These are phyloP conservation scores for Hymenoscyphus linearis DNA, from an alignment of 2,329 filamentous ascomycete genomes.

Conservation along the genomic window DNA sequence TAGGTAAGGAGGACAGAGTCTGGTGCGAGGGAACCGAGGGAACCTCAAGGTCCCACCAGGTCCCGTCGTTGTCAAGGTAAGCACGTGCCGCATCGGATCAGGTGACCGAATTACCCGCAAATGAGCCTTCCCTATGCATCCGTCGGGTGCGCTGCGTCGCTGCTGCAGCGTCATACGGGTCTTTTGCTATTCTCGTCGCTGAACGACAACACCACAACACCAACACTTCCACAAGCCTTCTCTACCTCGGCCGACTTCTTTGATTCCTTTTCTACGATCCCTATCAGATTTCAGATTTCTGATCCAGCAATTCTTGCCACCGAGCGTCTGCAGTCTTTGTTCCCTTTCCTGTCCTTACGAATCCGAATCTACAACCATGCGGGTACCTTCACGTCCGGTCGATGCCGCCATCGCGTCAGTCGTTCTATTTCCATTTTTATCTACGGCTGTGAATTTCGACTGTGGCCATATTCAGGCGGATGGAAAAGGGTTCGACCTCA, in stretches of 20 bases:
- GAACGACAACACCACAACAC: background rate
- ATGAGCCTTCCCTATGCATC: background rate
- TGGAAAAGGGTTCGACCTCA: constrained; percentile 58
- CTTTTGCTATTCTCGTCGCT: background rate
- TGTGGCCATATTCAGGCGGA: constrained; percentile 59
- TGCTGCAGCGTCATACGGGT: background rate
- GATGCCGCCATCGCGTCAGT: constrained; percentile 26
- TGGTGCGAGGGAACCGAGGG: too few species aligned
- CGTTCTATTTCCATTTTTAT: constrained; percentile 27
- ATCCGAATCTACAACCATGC: constrained; percentile 20
- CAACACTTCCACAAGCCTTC: background rate
- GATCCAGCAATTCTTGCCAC: background rate
- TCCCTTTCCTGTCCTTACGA: constrained; percentile 4
- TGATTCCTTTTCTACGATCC: background rate
- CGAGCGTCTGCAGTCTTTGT: background rate
- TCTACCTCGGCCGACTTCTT: background rate
- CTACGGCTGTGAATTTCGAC: constrained; percentile 42
- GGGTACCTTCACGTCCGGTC: constrained; percentile 19
- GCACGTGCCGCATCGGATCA: background rate
- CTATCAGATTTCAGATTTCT: background rate
- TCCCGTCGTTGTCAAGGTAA: background rate
- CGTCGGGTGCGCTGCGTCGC: background rate
- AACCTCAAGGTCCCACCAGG: too few species aligned
- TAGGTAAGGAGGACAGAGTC: too few species aligned
- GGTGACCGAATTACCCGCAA: background rate